phyloP scores from a whole-genome alignment of 768 basidiomycete species.

The Mrakia gelida region DNA sequence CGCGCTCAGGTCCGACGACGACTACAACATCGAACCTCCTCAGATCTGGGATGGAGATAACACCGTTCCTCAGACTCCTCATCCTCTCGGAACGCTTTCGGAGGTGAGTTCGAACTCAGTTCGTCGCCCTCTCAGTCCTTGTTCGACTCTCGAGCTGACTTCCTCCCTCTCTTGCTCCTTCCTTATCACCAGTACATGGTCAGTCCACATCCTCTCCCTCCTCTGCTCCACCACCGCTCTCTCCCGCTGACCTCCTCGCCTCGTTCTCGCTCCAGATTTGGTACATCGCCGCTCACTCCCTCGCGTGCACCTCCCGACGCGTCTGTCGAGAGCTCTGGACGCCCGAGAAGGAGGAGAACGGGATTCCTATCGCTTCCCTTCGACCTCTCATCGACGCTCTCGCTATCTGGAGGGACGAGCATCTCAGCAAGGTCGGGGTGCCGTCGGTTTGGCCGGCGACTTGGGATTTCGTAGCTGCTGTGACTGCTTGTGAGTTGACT shows the following conservation, averaged over 20 bases:
- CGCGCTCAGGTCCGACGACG: constrained; percentile 26
- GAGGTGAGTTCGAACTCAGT: constrained; percentile 9
- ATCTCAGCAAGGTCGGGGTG: constrained; percentile 74
- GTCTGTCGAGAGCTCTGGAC: constrained; percentile 78
- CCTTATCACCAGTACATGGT: constrained; percentile 14
- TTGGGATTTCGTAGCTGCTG: constrained; percentile 86
- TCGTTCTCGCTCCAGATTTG: constrained; percentile 51
- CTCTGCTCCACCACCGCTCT: not conserved
- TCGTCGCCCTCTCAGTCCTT: no score
- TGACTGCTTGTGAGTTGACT: constrained; percentile 57
- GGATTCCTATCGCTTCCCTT: constrained; percentile 67
- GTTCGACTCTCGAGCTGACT: not conserved
- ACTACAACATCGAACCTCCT: constrained; percentile 34
- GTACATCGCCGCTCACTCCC: constrained; percentile 72
- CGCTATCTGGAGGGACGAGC: constrained; percentile 68
- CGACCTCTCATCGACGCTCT: constrained; percentile 56
- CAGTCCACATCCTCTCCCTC: not conserved
- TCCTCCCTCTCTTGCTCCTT: not conserved
- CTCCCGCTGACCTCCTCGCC: not conserved
- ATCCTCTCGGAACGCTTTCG: constrained; percentile 22
- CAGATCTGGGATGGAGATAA: constrained; percentile 28
- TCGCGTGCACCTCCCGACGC: constrained; percentile 75
- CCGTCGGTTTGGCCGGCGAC: constrained; percentile 75
- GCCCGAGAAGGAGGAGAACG: constrained; percentile 68
- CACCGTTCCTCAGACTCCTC: constrained; percentile 18